These are phyloP conservation scores for Rhizopogon vulgaris DNA, from an alignment of 768 basidiomycete species.

Conservation along the genomic window DNA sequence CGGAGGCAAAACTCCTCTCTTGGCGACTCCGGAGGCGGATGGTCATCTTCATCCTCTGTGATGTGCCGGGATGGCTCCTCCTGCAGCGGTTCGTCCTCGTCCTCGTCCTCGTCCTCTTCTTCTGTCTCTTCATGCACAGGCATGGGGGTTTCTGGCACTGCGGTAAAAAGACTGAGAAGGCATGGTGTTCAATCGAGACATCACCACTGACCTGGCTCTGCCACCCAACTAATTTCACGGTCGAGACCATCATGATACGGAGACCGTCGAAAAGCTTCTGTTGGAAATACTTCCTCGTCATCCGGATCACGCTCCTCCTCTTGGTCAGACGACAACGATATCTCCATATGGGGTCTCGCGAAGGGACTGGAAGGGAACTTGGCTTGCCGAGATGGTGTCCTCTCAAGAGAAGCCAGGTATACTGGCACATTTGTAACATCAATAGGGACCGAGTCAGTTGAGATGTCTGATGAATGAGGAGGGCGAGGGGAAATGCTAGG, in stretches of 20 bases:
- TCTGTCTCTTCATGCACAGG: slow-evolving; percentile 45
- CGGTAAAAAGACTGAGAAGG: slow-evolving; percentile 3
- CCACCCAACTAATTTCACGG: slow-evolving; percentile 72
- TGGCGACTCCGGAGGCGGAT: slow-evolving; percentile 47
- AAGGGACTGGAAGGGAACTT: slow-evolving; percentile 66
- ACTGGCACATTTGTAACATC: slow-evolving; percentile 44
- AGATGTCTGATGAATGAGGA: slow-evolving; percentile 47
- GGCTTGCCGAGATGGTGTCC: slow-evolving; percentile 50
- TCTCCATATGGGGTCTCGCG: slow-evolving; percentile 63
- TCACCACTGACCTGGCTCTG: slow-evolving; percentile 52
- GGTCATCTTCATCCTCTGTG: slow-evolving; percentile 40
- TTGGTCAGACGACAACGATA: slow-evolving; percentile 38
- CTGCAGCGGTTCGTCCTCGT: slow-evolving; percentile 39
- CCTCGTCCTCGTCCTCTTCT: slow-evolving; percentile 33
- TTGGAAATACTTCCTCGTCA: slow-evolving; percentile 60
- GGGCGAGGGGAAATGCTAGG: slow-evolving; percentile 27
- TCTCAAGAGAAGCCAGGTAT: slow-evolving; percentile 34
- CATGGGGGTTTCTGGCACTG: slow-evolving; percentile 60
- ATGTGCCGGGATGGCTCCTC: slow-evolving; percentile 31
- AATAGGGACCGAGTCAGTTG: slow-evolving; percentile 37
- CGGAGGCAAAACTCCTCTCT: slow-evolving; percentile 40
- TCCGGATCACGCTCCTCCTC: slow-evolving; percentile 53
- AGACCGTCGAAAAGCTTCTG: slow-evolving; percentile 47
- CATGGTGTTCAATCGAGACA: slow-evolving; percentile 1
- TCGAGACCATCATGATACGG: slow-evolving; percentile 44